Evolutionary conservation across 768 basidiomycete species (phyloP), one percentile per base, ranked within the genome.

Genomic region (Lyophyllum atratum): DNA sequence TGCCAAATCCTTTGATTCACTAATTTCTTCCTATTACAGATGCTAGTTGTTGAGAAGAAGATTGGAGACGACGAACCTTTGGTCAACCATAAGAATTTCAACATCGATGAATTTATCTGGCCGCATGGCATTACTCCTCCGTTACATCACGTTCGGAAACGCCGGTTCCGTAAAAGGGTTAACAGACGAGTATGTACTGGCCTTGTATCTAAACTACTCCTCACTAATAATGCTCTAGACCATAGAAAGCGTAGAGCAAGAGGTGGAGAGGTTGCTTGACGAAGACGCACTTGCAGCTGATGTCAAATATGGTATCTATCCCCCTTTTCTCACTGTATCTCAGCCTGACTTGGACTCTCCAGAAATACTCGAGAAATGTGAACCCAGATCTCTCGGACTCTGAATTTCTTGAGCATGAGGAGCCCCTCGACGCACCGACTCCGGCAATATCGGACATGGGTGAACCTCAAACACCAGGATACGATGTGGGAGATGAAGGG

Each of bases 81-180:
- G 40, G 76, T 76, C 14, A 80, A 77, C 31, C 84, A 84, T 43
- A 87, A 84, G 68, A 83, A 80, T 52, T 91, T 96, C 75, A 94
- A 87, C 64, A 83, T 97, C 47, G 93, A 97, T 62, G 95, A 98
- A 62, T 98, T 95, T 71, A 93, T 98, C 54, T 99, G 92, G 89
- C 95, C 92, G 0, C 95, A 98, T 66, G 97, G 97, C 2, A 79
- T 98, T 45, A 97, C 95, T 0, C 96, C 96, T 48, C 96, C 97
- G 1, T 72, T 99, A 54, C 86, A 91, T 61, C 86, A 95, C 66
- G 93, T 86, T 45, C 83, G 96, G 54, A 97, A 97, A 72, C 83
- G 96, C 37, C 78, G 97, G 43, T 98, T 98, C 74, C 82, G 96
- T 57, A 95, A 94, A 73, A 81, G 95, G 43, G 86, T 93, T 19